Conservation (phyloP, 768 basidiomycete genomes). For the Daedaleopsis nitida region DNA sequence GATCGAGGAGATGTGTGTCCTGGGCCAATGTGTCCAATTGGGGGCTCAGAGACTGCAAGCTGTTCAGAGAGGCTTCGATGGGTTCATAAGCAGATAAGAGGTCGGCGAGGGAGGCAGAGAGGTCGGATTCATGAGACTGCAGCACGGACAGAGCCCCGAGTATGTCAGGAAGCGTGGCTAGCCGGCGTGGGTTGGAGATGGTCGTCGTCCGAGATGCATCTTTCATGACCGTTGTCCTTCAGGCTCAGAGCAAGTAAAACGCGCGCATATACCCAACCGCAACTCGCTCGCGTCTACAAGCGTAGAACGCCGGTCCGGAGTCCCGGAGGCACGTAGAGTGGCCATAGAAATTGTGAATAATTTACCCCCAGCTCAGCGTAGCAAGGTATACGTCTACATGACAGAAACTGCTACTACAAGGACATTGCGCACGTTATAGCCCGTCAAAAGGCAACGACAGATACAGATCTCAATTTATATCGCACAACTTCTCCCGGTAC, state of each 20-base stretch:
- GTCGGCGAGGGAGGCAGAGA: conserved; percentile 71
- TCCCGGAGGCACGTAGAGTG: neutral
- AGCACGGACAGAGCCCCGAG: conserved; percentile 73
- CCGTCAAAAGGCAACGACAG: neutral
- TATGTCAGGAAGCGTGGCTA: conserved; percentile 70
- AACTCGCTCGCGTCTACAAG: no score
- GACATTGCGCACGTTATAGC: neutral
- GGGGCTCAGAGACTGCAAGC: conserved; percentile 61
- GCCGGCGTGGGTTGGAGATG: conserved; percentile 27
- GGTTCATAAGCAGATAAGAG: conserved; percentile 71
- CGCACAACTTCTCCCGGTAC: neutral
- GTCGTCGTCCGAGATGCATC: neutral
- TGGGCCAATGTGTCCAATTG: conserved; percentile 60
- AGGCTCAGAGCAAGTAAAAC: neutral
- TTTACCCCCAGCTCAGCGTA: neutral
- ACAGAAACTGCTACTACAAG: neutral
- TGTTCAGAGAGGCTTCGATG: conserved; percentile 59
- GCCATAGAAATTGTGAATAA: no score
- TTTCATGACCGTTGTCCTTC: neutral
- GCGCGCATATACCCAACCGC: neutral
- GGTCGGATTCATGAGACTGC: conserved; percentile 75
- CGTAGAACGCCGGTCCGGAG: no score
- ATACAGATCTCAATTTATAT: neutral
- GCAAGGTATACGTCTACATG: neutral
- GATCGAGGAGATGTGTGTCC: conserved; percentile 56